These are phyloP conservation scores for Scleromitrula shiraiana DNA, from an alignment of 2,329 filamentous ascomycete species.

Conservation along the genomic window DNA sequence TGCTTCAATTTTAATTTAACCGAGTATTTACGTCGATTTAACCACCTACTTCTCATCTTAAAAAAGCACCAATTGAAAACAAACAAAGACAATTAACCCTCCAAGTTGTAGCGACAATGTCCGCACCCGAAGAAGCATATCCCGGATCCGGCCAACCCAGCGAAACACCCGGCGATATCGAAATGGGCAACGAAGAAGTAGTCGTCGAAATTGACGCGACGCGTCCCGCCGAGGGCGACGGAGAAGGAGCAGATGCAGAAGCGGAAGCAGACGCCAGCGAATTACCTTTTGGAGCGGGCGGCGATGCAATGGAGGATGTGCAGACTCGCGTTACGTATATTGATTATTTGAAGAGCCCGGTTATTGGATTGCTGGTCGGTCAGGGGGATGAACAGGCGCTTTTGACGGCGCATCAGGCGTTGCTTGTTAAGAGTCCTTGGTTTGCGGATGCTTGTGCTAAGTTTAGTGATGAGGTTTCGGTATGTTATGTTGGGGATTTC, in stretches of 20 bases:
- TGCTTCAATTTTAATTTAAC: no score
- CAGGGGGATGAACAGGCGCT: constrained; percentile 49
- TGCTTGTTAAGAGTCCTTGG: constrained; percentile 67
- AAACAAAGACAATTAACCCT: no score
- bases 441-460: constrained; percentile 56
- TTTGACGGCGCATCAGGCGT: constrained; percentile 71
- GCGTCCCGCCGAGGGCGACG: background rate
- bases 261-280: no score
- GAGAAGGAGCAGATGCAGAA: constrained; percentile 8
- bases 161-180: constrained; percentile 19
- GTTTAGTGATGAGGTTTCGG: constrained; percentile 53
- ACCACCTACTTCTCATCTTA: no score
- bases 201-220: constrained; percentile 23
- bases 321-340: constrained; percentile 35
- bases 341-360: constrained; percentile 58
- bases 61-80: no score
- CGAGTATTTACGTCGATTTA: no score
- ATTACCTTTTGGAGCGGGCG: no score
- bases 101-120: background rate
- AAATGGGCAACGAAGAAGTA: constrained; percentile 22
- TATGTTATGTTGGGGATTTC: constrained; percentile 38
- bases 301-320: constrained; percentile 17
- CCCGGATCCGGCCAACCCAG: constrained; percentile 12
- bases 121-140: constrained; percentile 18
- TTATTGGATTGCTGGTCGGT: constrained; percentile 61